Evolutionary conservation across 2,329 filamentous ascomycete species (phyloP).

Genomic region (Truncatella angustata): DNA sequence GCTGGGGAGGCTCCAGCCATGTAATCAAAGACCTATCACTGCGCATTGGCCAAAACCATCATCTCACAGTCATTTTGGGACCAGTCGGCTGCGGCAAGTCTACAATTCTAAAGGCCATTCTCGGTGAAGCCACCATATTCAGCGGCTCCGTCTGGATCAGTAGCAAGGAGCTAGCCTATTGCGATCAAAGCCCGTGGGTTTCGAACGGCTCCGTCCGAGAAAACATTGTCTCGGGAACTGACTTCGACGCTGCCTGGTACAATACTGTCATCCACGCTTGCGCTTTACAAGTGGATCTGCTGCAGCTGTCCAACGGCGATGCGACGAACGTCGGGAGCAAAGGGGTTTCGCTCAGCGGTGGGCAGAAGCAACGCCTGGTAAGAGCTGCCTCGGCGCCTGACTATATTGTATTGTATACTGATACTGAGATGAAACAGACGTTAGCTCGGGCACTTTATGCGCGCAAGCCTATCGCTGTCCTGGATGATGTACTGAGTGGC

Average conservation of each 20-base stretch:
- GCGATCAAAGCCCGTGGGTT: constrained; percentile 17
- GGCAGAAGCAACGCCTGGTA: constrained; percentile 20
- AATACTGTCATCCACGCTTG: constrained; percentile 15
- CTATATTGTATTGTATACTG: constrained; percentile 6
- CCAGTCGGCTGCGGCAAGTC: constrained; percentile 23
- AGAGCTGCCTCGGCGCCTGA: constrained; percentile 1
- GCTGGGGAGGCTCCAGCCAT: neutral
- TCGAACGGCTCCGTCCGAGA: constrained; percentile 14
- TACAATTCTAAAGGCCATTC: constrained; percentile 16
- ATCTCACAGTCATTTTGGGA: constrained; percentile 18
- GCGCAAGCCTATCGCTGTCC: constrained; percentile 12
- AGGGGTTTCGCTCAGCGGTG: constrained; percentile 25
- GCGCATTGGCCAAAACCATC: constrained; percentile 3
- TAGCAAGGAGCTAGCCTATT: constrained; percentile 14
- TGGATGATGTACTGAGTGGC: constrained; percentile 18
- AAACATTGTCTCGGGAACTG: constrained; percentile 14
- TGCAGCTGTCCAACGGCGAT: constrained; percentile 20
- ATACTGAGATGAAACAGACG: constrained; percentile 10
- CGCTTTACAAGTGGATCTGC: constrained; percentile 14
- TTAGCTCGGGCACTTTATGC: constrained; percentile 17
- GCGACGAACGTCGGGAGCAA: constrained; percentile 23
- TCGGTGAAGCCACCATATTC: constrained; percentile 14
- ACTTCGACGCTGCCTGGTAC: constrained; percentile 14
- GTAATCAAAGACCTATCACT: constrained; percentile 3
- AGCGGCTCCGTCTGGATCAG: constrained; percentile 12